A percentile compares a stretch with the other conserved stretches of the same genome.
These are phyloP conservation scores for Aspergillus proliferans DNA, from an alignment of 2,329 filamentous ascomycete species.

Conservation along the genomic window DNA sequence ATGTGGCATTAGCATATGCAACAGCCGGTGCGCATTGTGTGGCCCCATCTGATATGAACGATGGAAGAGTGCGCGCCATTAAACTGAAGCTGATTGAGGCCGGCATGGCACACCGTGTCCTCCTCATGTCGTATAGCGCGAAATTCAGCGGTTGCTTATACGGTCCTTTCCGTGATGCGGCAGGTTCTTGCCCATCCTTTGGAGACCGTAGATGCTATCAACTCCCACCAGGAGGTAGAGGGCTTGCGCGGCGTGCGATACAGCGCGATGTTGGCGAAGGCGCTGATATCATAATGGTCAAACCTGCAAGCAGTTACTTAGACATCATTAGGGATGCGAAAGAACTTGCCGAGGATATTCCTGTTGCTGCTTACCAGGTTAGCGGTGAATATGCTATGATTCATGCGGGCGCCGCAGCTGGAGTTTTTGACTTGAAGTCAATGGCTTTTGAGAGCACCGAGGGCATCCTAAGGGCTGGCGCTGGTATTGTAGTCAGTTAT, in stretches of 20 bases:
- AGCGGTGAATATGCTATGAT: slow-evolving; percentile 98
- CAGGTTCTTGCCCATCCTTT: slow-evolving; percentile 82
- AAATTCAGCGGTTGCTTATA: slow-evolving; percentile 97
- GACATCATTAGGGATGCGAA: slow-evolving; percentile 98
- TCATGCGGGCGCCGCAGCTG: slow-evolving; percentile 87
- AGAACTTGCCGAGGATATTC: slow-evolving; percentile 84
- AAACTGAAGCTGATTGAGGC: slow-evolving; percentile 96
- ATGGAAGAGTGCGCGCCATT: slow-evolving; percentile 92
- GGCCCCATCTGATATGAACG: slow-evolving; percentile 97
- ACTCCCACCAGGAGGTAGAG: slow-evolving; percentile 83
- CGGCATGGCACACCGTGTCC: slow-evolving; percentile 81
- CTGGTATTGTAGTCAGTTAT: slow-evolving; percentile 88
- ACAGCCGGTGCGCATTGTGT: slow-evolving; percentile 93
- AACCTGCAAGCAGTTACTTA: slow-evolving; percentile 89
- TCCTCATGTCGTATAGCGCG: slow-evolving; percentile 96
- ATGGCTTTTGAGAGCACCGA: slow-evolving; percentile 96
- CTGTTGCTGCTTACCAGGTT: slow-evolving; percentile 93
- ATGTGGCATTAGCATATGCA: slow-evolving; percentile 98
- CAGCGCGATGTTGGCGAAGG: slow-evolving; percentile 84
- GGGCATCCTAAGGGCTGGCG: slow-evolving; percentile 85
- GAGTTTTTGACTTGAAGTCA: slow-evolving; percentile 87
- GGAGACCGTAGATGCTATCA: slow-evolving; percentile 97
- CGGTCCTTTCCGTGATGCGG: slow-evolving; percentile 93
- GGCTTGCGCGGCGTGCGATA: slow-evolving; percentile 85
- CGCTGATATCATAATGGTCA: slow-evolving; percentile 98